Evolutionary conservation across 129 eudicot species (phyloP), one percentile per base, ranked within the genome.

Genomic region (Deinandra increscens): DNA sequence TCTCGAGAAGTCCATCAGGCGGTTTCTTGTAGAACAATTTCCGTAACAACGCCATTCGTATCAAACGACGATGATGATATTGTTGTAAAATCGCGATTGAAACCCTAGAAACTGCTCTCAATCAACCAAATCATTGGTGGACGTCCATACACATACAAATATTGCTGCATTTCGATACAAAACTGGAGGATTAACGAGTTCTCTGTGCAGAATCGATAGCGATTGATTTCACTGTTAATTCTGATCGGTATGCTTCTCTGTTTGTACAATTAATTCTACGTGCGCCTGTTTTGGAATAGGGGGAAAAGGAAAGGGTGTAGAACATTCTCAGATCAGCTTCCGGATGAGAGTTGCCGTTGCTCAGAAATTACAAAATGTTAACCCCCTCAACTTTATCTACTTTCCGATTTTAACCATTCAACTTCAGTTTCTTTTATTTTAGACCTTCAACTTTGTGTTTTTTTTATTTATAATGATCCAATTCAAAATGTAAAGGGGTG

Each of bases 1-100:
- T 85, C 91, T 91, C 97, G 62, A 91, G 73, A 31, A 91, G 88
- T 59, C 96, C 96, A 70, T 91, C 96, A 14, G 97, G 97, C 26
- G 90, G 97, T 67, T 85, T 91, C 78, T 91, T 77, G 69, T 78
- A 84, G 79, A 81, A 84, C 76, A 91, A 73, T 78, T 79, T 88
- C 60, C 85, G 80, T 48, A 84, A 77, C 64, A 86, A 72, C 12
- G 95, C 89, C 98, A 92, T 88, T 46, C 31, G 66, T 69, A 71
- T 19, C 46, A 71, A 80, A 50, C n/a, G n/a, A n/a, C 71, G 44
- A 61, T 42, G 66, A 65, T 11, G 71, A 50, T 71, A 26, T 51
- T 60, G 43, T 29, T 45, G 33, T 7, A 55, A 26, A 67, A 70
- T 60, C 78, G 73, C 23, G 36, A 48, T 19, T 72, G 78, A 71